Percentiles rank a stretch among this genome's conserved stretches.
phyloP scores from a whole-genome alignment of 306 rosid genomes.

The Pyrus bretschneideri region DNA sequence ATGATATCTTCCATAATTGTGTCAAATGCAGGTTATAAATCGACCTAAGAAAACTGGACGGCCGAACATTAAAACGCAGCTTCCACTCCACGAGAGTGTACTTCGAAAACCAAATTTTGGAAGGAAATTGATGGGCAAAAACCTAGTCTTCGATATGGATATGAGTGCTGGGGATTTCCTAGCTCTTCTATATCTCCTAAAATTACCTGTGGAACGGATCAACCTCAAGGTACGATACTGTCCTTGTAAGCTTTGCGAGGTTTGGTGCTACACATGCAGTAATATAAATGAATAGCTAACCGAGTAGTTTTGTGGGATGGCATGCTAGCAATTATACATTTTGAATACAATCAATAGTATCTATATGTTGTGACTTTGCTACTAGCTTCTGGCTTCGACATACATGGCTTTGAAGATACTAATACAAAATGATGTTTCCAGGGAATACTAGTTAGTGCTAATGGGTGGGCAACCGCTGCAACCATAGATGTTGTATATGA shows the following conservation, averaged over 20 bases:
- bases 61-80: constrained; percentile 35
- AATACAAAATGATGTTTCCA: not conserved
- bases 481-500: constrained; percentile 52
- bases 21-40: constrained; percentile 14
- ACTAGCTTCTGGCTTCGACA: no score
- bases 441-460: constrained; percentile 56
- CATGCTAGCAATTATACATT: no score
- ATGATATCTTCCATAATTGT: not conserved
- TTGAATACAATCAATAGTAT: not conserved
- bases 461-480: constrained; percentile 62
- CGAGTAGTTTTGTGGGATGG: not conserved
- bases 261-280: not conserved
- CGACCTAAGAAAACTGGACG: constrained; percentile 25
- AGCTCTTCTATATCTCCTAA: constrained; percentile 48
- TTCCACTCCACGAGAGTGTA: constrained; percentile 36
- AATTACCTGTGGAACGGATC: constrained; percentile 46
- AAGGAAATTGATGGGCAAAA: constrained; percentile 31
- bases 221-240: constrained; percentile 42
- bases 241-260: not conserved
- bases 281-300: not conserved
- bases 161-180: constrained; percentile 70
- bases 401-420: no score
- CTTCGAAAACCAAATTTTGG: constrained; percentile 39
- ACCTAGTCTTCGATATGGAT: constrained; percentile 65
- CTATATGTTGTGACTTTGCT: no score